These are phyloP conservation scores for Mycena polygramma DNA, from an alignment of 768 basidiomycete species.

Conservation along the genomic window DNA sequence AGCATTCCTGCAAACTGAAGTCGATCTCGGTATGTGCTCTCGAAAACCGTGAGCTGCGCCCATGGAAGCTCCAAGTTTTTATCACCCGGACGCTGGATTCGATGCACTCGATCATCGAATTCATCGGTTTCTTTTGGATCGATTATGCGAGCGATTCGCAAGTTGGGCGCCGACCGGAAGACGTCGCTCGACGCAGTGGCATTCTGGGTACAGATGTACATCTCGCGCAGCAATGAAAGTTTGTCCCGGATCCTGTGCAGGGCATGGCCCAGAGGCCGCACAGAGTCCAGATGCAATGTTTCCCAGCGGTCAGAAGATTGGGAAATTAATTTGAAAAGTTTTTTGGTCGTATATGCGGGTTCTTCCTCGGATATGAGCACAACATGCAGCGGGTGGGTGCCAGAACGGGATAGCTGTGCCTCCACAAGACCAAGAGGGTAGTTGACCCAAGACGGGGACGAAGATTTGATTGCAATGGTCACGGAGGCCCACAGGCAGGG, in stretches of 20 bases:
- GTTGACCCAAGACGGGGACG: not conserved
- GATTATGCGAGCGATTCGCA: not conserved
- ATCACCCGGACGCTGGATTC: too few relatives aligned
- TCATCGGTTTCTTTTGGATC: not conserved
- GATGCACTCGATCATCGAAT: too few relatives aligned
- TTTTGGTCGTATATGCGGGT: not conserved
- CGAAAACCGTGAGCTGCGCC: not conserved
- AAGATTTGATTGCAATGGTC: not conserved
- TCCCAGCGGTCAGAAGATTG: constrained; percentile 3
- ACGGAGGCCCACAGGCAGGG: not conserved
- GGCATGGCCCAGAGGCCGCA: not conserved
- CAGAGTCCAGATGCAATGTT: not conserved
- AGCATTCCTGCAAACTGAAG: not conserved
- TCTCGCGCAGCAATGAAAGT: not conserved
- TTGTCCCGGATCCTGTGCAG: not conserved
- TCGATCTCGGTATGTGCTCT: not conserved
- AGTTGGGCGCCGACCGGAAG: not conserved
- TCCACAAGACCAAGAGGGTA: not conserved
- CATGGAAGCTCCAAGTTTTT: too few relatives aligned
- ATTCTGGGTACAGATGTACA: not conserved
- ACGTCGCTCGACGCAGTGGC: too few relatives aligned
- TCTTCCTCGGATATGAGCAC: not conserved
- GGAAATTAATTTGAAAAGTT: not conserved
- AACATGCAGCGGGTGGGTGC: not conserved
- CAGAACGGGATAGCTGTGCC: not conserved